These are phyloP conservation scores for Grosmannia clavigera DNA, from an alignment of 2,329 filamentous ascomycete genomes.

Conservation along the genomic window DNA sequence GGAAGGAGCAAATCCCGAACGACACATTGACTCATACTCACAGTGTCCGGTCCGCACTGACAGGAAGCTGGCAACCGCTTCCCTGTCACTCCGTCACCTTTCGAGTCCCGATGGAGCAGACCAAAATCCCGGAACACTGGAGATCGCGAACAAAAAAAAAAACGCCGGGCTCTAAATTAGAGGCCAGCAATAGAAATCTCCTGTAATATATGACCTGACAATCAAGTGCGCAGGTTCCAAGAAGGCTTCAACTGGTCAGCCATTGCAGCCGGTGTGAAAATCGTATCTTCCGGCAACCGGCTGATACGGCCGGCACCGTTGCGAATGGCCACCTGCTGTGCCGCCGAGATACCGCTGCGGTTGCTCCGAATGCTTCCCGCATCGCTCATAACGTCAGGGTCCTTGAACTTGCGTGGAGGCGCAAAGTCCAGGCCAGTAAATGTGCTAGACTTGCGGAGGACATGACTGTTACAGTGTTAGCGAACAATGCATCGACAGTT, in stretches of 20 bases:
- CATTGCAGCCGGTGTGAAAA: conserved; percentile 64
- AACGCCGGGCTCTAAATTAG: background rate
- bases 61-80: background rate
- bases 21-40: conserved; percentile 2
- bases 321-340: conserved; percentile 60
- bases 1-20: background rate
- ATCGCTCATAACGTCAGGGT: conserved; percentile 48
- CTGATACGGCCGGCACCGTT: conserved; percentile 77
- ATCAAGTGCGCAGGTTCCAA: conserved; percentile 37
- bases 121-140: background rate
- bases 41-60: background rate
- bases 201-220: background rate
- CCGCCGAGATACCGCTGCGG: conserved; percentile 62
- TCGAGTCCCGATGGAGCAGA: background rate
- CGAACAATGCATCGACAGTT: background rate
- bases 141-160: background rate
- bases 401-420: conserved; percentile 61
- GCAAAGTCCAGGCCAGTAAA: conserved; percentile 75
- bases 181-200: background rate
- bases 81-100: background rate
- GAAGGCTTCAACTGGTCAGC: conserved; percentile 45
- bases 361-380: conserved; percentile 60
- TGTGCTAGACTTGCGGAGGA: conserved; percentile 63
- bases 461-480: conserved; percentile 34
- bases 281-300: conserved; percentile 66